Conservation (phyloP, 225 moss, liverwort and hornwort genomes). For the Straminergon stramineum region DNA sequence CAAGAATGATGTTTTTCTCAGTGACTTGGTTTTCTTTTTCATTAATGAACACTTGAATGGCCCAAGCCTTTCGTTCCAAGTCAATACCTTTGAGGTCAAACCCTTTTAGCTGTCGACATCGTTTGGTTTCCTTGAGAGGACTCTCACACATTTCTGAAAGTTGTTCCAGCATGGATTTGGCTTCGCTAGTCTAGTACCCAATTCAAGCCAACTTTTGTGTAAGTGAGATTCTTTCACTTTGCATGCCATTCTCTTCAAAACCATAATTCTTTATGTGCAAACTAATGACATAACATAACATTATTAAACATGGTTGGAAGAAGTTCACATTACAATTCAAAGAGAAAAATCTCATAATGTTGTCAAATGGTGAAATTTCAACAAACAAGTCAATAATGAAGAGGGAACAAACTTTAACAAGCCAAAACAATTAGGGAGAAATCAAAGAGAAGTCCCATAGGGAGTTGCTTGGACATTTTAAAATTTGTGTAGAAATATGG, state of each 20-base stretch:
- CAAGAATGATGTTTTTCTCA: constrained; percentile 67
- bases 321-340: background rate
- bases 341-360: background rate
- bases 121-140: constrained; percentile 36
- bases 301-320: too few species aligned
- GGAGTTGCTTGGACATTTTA: too few species aligned
- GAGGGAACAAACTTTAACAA: background rate
- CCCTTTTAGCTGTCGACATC: constrained; percentile 56
- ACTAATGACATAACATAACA: background rate
- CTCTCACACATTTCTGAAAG: constrained; percentile 71
- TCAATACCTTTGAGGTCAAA: constrained; percentile 26
- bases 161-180: constrained; percentile 14
- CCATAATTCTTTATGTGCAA: background rate
- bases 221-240: background rate
- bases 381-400: background rate
- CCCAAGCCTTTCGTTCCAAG: constrained; percentile 49
- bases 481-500: background rate
- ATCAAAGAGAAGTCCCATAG: background rate
- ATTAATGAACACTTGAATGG: constrained; percentile 52
- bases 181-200: constrained; percentile 11
- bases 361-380: background rate
- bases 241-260: background rate
- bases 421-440: background rate
- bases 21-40: constrained; percentile 45
- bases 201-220: background rate